Conservation (phyloP, 2,329 filamentous ascomycete species). For the Arthrobotrys pseudoclavata region DNA sequence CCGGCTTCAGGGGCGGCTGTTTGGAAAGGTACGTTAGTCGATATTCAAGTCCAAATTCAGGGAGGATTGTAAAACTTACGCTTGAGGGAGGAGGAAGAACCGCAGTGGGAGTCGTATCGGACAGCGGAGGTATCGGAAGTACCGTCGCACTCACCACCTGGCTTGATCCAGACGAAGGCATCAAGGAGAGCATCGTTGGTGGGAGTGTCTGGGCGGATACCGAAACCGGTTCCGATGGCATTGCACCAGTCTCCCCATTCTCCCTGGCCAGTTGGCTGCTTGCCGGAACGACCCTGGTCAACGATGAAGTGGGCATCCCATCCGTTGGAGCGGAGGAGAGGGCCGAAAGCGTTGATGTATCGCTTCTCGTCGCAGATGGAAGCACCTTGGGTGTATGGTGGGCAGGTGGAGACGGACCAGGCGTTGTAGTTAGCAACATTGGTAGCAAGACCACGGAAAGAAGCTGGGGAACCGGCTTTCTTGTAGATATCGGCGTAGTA, state of each 20-base stretch:
- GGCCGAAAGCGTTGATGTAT: conserved; percentile 67
- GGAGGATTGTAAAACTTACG: conserved; percentile 52
- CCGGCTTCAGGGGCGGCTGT: conserved; percentile 68
- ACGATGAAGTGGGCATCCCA: conserved; percentile 69
- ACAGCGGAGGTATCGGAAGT: conserved; percentile 69
- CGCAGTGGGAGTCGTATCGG: conserved; percentile 73
- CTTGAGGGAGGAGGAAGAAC: conserved; percentile 66
- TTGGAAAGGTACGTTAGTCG: conserved; percentile 62
- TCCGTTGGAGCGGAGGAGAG: conserved; percentile 63
- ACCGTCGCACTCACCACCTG: conserved; percentile 67
- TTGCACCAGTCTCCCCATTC: conserved; percentile 70
- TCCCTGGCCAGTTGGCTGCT: conserved; percentile 70
- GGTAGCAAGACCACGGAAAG: conserved; percentile 72
- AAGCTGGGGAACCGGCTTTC: conserved; percentile 69
- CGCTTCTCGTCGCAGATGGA: conserved; percentile 64
- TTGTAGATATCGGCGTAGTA: conserved; percentile 70
- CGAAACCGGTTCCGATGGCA: conserved; percentile 64
- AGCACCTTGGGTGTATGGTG: conserved; percentile 67
- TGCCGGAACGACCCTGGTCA: conserved; percentile 71
- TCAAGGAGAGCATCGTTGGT: conserved; percentile 63
- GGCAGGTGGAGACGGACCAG: conserved; percentile 63
- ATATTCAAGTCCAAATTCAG: not conserved
- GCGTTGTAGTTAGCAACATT: conserved; percentile 74
- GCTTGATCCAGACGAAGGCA: conserved; percentile 66
- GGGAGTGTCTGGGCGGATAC: conserved; percentile 63